These are phyloP conservation scores for Fusarium clavum DNA, from an alignment of 2,329 filamentous ascomycete species.

Conservation along the genomic window DNA sequence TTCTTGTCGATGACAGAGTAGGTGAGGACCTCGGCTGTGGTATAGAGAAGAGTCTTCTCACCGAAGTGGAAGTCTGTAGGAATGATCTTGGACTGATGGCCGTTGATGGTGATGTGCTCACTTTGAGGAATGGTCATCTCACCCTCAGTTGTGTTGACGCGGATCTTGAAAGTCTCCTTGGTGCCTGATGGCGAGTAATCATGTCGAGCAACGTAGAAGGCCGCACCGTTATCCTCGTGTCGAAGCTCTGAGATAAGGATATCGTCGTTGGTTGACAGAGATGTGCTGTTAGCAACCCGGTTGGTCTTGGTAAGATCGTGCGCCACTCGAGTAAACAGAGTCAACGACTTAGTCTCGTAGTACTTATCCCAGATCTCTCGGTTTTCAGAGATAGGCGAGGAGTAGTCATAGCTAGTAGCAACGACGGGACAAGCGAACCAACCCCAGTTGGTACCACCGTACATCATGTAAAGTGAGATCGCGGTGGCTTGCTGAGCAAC, in stretches of 20 bases:
- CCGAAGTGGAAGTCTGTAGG: conserved; percentile 70
- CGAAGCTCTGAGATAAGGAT: conserved; percentile 67
- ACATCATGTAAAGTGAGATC: conserved; percentile 73
- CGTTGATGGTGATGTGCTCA: conserved; percentile 64
- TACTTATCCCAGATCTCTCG: conserved; percentile 69
- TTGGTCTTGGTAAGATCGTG: conserved; percentile 68
- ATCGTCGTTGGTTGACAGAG: conserved; percentile 58
- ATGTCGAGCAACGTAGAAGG: conserved; percentile 71
- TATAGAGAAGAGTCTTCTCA: conserved; percentile 62
- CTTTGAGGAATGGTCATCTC: conserved; percentile 65
- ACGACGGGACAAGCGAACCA: conserved; percentile 67
- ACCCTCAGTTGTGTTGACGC: conserved; percentile 67
- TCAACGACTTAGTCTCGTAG: conserved; percentile 71
- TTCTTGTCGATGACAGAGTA: conserved; percentile 61
- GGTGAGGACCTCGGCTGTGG: conserved; percentile 66
- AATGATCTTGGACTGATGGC: conserved; percentile 71
- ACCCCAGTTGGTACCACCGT: conserved; percentile 73
- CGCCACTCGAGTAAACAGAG: conserved; percentile 64
- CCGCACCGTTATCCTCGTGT: conserved; percentile 67
- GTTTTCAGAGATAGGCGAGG: conserved; percentile 69
- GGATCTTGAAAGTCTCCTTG: conserved; percentile 64
- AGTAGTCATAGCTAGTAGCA: conserved; percentile 73
- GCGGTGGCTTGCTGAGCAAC: conserved; percentile 70
- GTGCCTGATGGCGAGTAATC: conserved; percentile 63
- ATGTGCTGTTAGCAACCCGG: conserved; percentile 51